Evolutionary conservation across 2,329 filamentous ascomycete species (phyloP), one percentile per base, ranked within the genome.

Genomic region (Penicillium sp.): DNA sequence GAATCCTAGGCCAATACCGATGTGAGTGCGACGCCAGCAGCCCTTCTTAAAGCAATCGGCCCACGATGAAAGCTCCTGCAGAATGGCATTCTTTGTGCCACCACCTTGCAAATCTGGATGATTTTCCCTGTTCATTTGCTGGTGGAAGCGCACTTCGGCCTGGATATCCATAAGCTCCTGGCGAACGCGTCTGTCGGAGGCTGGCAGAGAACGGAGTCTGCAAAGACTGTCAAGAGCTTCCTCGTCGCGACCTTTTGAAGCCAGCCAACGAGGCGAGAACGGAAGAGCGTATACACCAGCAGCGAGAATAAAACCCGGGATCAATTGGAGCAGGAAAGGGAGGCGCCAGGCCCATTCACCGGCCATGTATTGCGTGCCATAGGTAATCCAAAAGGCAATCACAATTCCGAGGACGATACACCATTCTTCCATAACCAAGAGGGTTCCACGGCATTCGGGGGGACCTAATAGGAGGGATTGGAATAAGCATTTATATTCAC

Each of bases 201-300:
- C 57, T 0, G 81, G 78, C 3, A 84, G 68, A 32, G 75, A 73
- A 12, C 82, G 78, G 8, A 85, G 69, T 56, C 75, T 79, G 6
- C 70, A 69, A 0, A 85, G 69, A n/a, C 72, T 76, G 8, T 72
- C 55, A 6, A 83, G 68, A 0, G 78, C 77, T 52, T 83, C 81
- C 5, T 79, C 70, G 32, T 82, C 71, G 3, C 78, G 74, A 10
- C 73, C 75, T 47, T 77, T 74, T 6, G 73, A 75, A 8, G 75
- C 75, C 0, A 84, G 74, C 75, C 81, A 84, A 31, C 82, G 74
- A 0, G 82, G 82, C 0, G 81, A 83, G 61, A 79, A 83, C 0
- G 82, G 82, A 39, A 83, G 72, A 56, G 80, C 73, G 13, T 70
- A 56, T 4, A 77, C 72, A 34, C 73, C 72, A 1, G 63, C 68